Evolutionary conservation across 495 filamentous ascomycete species (phyloP).

Genomic region (Penicillium samsonianum): DNA sequence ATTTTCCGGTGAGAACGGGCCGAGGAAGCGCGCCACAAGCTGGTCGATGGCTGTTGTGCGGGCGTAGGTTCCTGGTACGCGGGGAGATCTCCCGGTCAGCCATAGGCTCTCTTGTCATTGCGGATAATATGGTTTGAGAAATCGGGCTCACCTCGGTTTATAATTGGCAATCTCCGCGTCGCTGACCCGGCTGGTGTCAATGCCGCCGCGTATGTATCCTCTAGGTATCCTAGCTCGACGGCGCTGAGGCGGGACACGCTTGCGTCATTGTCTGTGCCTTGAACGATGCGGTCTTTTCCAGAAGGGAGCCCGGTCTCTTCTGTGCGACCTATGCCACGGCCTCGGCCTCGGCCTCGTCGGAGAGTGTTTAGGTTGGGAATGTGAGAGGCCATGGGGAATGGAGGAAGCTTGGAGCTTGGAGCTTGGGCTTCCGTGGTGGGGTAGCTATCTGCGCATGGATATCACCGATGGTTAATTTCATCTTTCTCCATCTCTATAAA

Average conservation of each 20-base stretch:
- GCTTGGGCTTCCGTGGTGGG: slow-evolving; percentile 22
- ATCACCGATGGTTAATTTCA: not conserved
- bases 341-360: slow-evolving; percentile 53
- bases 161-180: slow-evolving; percentile 74
- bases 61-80: slow-evolving; percentile 80
- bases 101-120: not conserved
- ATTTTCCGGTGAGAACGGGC: slow-evolving; percentile 21
- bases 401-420: slow-evolving; percentile 28
- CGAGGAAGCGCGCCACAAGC: slow-evolving; percentile 73
- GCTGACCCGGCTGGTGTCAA: slow-evolving; percentile 56
- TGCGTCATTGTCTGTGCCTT: slow-evolving; percentile 90
- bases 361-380: slow-evolving; percentile 77
- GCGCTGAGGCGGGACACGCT: slow-evolving; percentile 85
- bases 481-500: not conserved
- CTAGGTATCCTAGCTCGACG: slow-evolving; percentile 81
- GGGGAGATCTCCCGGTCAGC: slow-evolving; percentile 8
- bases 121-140: not conserved
- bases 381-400: slow-evolving; percentile 61
- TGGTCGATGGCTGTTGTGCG: slow-evolving; percentile 84
- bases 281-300: slow-evolving; percentile 63
- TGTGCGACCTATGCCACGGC: slow-evolving; percentile 29
- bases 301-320: slow-evolving; percentile 26
- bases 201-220: slow-evolving; percentile 72
- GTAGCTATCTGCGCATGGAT: not conserved
- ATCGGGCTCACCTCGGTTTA: slow-evolving; percentile 73